These are phyloP conservation scores for Daldinia concentrica DNA, from an alignment of 495 filamentous ascomycete species.

Conservation along the genomic window DNA sequence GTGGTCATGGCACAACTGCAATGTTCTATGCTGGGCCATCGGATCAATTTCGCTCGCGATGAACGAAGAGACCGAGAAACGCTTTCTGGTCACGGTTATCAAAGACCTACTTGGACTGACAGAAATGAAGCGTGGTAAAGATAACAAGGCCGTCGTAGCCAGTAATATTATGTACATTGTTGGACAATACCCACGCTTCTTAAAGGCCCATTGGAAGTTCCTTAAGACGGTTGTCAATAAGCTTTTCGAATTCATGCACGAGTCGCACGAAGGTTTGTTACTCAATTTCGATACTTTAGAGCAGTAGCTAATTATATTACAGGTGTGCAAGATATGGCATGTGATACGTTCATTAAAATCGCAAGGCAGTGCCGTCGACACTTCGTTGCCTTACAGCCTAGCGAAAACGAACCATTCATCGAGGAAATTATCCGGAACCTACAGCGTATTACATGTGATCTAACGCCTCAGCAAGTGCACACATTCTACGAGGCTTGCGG, in stretches of 20 bases:
- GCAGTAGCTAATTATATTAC: slow-evolving; percentile 26
- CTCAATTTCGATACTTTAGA: neutral
- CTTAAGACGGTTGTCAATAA: slow-evolving; percentile 99
- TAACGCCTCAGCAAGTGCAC: slow-evolving; percentile 96
- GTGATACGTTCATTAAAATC: slow-evolving; percentile 99
- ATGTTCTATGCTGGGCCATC: slow-evolving; percentile 99
- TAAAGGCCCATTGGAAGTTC: slow-evolving; percentile 99
- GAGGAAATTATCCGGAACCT: slow-evolving; percentile 97
- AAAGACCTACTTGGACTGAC: slow-evolving; percentile 98
- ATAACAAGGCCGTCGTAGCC: slow-evolving; percentile 98
- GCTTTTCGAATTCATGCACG: slow-evolving; percentile 99
- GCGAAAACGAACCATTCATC: slow-evolving; percentile 95
- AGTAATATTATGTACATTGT: slow-evolving; percentile 99
- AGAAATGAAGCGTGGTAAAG: slow-evolving; percentile 98
- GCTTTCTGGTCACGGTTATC: slow-evolving; percentile 97
- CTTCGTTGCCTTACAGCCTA: slow-evolving; percentile 94
- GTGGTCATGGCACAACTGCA: slow-evolving; percentile 99
- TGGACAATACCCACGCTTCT: slow-evolving; percentile 95
- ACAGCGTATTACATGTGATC: slow-evolving; percentile 91
- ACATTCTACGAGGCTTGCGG: slow-evolving; percentile 99
- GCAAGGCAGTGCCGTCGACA: slow-evolving; percentile 97
- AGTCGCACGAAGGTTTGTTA: slow-evolving; percentile 92
- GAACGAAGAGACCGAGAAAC: slow-evolving; percentile 99
- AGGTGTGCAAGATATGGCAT: slow-evolving; percentile 99
- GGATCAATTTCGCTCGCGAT: slow-evolving; percentile 98